Base-by-base conservation (phyloP, 768 basidiomycete genomes). In the Calocybe gangraenosa region DNA sequence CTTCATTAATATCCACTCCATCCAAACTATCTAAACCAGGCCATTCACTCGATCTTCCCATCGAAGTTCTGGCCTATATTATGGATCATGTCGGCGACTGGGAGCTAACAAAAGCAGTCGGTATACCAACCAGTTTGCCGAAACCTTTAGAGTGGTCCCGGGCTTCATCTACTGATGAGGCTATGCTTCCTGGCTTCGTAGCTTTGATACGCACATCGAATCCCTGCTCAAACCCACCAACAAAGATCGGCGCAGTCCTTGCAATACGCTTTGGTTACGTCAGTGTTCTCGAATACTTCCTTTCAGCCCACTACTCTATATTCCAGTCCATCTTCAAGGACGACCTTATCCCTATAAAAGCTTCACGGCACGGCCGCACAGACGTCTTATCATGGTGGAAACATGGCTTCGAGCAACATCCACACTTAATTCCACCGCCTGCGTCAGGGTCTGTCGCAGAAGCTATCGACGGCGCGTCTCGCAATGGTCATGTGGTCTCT, bases 301-400 rank as follows among this genome's bases (percentile, higher is more conserved):
- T 86, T 57, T 76, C 73, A 11, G 74, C 83, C 23, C 78, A 86
- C 58, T 79, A 75, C 55, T 57, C 72, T 47, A 68, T 82, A 59
- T 92, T 91, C 62, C 64, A 78, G 19, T 74, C 74, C 14, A 66
- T 81, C 41, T 87, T 82, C 64, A 74, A 76, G 51, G 71, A 75
- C 58, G 80, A 81, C 61, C 66, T 86, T 39, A 82, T 93, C 39
- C 89, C 87, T 14, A 81, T 82, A 42, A 82, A 81, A 46, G 91
- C 92, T 8, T 86, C 87, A 20, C 74, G 77, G 32, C 76, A 91
- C 59, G 87, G 90, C 9, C 78, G 90, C 13, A 75, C 71, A 2
- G 62, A 71, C 13, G 81, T 92, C 4, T 78, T 94, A 33, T 75
- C 80, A 3, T 93, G 92, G 91, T 92, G 89, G 82, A 81, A 83